A percentile compares a stretch with the other conserved stretches of the same genome.
These are phyloP conservation scores for Cyclotella kingstonii DNA, from an alignment of 108 stramenopile species.

Conservation along the genomic window DNA sequence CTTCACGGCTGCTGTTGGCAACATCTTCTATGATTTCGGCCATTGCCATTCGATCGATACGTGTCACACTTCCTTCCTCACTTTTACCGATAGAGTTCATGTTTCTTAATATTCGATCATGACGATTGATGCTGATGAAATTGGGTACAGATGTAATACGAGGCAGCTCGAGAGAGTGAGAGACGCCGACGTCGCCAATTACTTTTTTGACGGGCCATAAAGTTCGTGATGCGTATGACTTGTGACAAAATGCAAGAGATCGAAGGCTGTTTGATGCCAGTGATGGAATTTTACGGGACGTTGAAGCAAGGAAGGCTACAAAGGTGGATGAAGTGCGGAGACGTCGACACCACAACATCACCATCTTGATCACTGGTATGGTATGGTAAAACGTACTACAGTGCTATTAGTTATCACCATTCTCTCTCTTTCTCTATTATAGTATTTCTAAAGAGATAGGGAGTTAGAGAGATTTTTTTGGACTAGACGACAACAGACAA, in stretches of 20 bases:
- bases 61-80: slow-evolving; percentile 20
- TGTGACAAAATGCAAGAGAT: slow-evolving; percentile 1
- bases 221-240: not conserved
- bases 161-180: too few species aligned
- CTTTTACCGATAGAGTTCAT: slow-evolving; percentile 34
- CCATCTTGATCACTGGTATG: too few species aligned
- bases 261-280: not conserved
- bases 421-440: too few species aligned
- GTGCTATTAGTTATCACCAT: too few species aligned
- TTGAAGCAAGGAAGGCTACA: slow-evolving; percentile 12
- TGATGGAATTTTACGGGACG: not conserved
- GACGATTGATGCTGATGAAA: too few species aligned
- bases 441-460: too few species aligned
- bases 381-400: too few species aligned
- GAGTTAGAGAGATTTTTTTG: too few species aligned
- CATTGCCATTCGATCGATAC: slow-evolving; percentile 46
- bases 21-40: slow-evolving; percentile 71
- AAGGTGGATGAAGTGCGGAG: slow-evolving; percentile 7
- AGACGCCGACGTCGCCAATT: too few species aligned
- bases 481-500: too few species aligned
- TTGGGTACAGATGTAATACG: too few species aligned
- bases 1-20: slow-evolving; percentile 58
- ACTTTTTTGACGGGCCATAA: not conserved
- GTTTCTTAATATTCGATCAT: not conserved
- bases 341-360: slow-evolving; percentile 18